Base-by-base conservation (phyloP, 2,329 filamentous ascomycete species). In the Fonsecaea monophora region DNA sequence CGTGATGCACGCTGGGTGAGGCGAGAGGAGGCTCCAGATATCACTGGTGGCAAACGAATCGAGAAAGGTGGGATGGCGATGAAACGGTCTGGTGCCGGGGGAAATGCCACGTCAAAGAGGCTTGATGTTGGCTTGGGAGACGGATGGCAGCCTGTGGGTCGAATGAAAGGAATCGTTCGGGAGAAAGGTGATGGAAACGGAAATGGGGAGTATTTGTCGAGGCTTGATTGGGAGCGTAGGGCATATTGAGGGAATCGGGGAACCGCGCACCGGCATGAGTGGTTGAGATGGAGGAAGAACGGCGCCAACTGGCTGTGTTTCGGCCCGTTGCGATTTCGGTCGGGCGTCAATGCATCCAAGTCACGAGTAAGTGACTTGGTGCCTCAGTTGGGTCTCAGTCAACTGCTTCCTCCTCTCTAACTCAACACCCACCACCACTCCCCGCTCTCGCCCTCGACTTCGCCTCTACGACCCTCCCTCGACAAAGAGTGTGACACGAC, bases 341-440 rank as follows among this genome's bases (percentile, higher is more conserved):
- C 59, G 62, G 68, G 68, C 68, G 65, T 62, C 18, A 69, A 65
- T 67, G 68, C 68, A 69, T 60, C 45, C 25, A 25, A 25, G 25
- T 25, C 8, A 25, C 45, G 9, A 50, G 18, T 10, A 5, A 25
- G 18, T 50, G 45, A 45, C 45, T 50, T 25, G 45, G 45, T 10
- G 10, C 12, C 12, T 50, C n/a, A 25, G 45, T 50, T 50, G 45
- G 45, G 45, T 50, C 18, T 10, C 38, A n/a, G 38, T 42, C 38
- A 42, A 42, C 38, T 42, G 35, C 35, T 37, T 40, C 12, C 37
- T 40, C 37, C 37, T 40, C 37, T 45, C 40, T 45, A 5, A 21
- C 40, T 45, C 40, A 45, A 45, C 40, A 45, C 40, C 21, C 40
- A 50, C 45, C 8, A 25, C 25, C 25, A 25, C 25, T 25, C 25